These are phyloP conservation scores for Fusarium oligoseptatum DNA, from an alignment of 2,329 filamentous ascomycete species.

Conservation along the genomic window DNA sequence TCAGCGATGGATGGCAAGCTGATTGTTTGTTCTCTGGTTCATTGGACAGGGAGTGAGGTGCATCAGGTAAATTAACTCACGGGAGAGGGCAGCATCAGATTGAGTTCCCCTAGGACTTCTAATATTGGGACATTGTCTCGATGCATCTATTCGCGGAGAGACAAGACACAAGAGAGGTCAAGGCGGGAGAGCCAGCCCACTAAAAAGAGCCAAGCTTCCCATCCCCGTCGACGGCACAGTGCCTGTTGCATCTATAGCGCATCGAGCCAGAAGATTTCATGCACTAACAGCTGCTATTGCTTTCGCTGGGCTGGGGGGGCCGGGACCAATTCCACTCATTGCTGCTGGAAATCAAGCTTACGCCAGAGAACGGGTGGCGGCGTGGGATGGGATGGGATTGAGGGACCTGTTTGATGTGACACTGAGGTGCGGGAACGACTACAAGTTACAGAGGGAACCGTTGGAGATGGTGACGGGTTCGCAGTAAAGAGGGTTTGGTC, in stretches of 20 bases:
- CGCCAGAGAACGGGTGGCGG: conserved; percentile 9
- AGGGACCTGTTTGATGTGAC: neutral
- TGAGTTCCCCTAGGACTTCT: conserved; percentile 8
- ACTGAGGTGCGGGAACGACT: neutral
- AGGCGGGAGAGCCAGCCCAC: conserved; percentile 1
- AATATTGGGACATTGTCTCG: conserved; percentile 4
- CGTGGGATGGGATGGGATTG: neutral
- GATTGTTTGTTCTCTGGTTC: neutral
- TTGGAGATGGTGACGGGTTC: neutral
- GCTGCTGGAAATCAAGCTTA: conserved; percentile 1
- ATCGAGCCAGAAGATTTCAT: conserved; percentile 19
- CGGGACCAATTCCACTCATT: neutral
- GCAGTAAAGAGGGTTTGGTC: neutral
- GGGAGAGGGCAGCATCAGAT: conserved; percentile 5
- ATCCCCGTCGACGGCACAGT: conserved; percentile 34
- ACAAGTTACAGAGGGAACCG: neutral
- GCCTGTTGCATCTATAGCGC: conserved; percentile 24
- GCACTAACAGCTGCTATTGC: conserved; percentile 7
- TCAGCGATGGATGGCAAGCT: neutral
- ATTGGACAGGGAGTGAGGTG: conserved; percentile 4
- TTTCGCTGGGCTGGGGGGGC: neutral
- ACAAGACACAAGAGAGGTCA: neutral
- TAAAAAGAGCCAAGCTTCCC: conserved; percentile 38
- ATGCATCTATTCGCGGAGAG: neutral
- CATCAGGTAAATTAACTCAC: conserved; percentile 25